Evolutionary conservation across 2,329 filamentous ascomycete genomes (phyloP).

Genomic region (Coniochaeta hoffmannii): DNA sequence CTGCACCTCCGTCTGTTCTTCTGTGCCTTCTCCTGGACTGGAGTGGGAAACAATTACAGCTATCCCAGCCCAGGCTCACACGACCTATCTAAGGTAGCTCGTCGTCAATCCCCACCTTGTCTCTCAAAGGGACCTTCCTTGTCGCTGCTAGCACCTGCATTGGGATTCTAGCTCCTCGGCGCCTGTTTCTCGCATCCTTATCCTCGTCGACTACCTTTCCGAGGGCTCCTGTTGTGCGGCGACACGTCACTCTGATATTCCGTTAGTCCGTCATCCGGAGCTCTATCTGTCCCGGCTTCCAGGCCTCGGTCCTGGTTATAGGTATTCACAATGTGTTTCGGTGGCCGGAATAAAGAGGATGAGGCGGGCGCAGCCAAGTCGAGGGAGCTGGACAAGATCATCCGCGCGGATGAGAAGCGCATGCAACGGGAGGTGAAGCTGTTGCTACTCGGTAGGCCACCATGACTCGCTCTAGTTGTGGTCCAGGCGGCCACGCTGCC

Average conservation of each 20-base stretch:
- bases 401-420: slow-evolving; percentile 82
- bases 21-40: neutral
- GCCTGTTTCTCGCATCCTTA: neutral
- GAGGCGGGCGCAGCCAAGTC: slow-evolving; percentile 47
- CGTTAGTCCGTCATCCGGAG: neutral
- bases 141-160: neutral
- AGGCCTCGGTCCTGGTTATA: neutral
- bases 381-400: slow-evolving; percentile 75
- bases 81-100: neutral
- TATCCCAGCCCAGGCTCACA: neutral
- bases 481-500: neutral
- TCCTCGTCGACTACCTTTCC: neutral
- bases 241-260: neutral
- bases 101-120: neutral
- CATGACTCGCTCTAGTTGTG: neutral
- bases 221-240: neutral
- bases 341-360: slow-evolving; percentile 42
- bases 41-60: neutral
- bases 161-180: neutral
- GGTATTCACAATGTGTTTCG: slow-evolving; percentile 53
- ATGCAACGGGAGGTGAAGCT: slow-evolving; percentile 88
- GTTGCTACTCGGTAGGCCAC: slow-evolving; percentile 69
- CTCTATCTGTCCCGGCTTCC: neutral
- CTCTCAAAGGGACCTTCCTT: neutral
- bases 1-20: neutral